Percentiles rank a stretch among this genome's conserved stretches.
phyloP scores from a whole-genome alignment of 2,329 filamentous ascomycete genomes.

The Colletotrichum zoysiae region DNA sequence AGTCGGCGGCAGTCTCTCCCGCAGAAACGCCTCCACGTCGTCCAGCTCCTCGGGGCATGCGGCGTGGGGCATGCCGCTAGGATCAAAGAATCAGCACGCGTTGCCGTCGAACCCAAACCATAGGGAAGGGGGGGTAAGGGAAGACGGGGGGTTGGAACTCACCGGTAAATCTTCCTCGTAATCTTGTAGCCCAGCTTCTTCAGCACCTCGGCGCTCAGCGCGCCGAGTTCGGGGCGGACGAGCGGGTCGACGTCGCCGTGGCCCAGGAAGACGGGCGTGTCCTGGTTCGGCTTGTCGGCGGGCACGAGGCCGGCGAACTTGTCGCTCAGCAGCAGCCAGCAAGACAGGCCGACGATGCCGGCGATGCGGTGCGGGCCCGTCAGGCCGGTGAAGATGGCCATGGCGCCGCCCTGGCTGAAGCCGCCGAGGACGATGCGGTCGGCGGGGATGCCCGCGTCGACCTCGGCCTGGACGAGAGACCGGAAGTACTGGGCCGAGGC shows the following conservation, averaged over 20 bases:
- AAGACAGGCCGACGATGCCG: constrained; percentile 89
- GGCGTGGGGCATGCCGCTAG: constrained; percentile 78
- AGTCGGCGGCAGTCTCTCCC: constrained; percentile 58
- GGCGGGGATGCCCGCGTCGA: constrained; percentile 83
- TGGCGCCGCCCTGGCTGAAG: constrained; percentile 89
- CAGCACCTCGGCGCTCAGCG: constrained; percentile 74
- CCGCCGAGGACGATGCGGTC: constrained; percentile 88
- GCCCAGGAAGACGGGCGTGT: constrained; percentile 88
- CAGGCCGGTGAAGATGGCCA: constrained; percentile 84
- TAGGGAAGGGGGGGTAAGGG: background rate
- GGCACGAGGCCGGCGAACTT: constrained; percentile 61
- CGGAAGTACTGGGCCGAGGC: constrained; percentile 82
- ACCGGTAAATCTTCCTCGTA: constrained; percentile 82
- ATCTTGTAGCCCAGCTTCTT: constrained; percentile 79
- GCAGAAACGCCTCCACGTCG: constrained; percentile 76
- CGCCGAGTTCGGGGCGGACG: constrained; percentile 77
- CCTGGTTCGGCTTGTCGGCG: constrained; percentile 65
- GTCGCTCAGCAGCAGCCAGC: constrained; percentile 77
- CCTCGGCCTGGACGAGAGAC: constrained; percentile 81
- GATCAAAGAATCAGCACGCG: constrained; percentile 14
- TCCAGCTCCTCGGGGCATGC: constrained; percentile 84
- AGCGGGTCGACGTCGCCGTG: constrained; percentile 86
- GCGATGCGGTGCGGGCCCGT: constrained; percentile 81
- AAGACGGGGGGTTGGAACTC: background rate
- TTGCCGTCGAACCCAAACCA: background rate